These are phyloP conservation scores for Deinandra increscens DNA, from an alignment of 129 eudicot genomes.

Conservation along the genomic window DNA sequence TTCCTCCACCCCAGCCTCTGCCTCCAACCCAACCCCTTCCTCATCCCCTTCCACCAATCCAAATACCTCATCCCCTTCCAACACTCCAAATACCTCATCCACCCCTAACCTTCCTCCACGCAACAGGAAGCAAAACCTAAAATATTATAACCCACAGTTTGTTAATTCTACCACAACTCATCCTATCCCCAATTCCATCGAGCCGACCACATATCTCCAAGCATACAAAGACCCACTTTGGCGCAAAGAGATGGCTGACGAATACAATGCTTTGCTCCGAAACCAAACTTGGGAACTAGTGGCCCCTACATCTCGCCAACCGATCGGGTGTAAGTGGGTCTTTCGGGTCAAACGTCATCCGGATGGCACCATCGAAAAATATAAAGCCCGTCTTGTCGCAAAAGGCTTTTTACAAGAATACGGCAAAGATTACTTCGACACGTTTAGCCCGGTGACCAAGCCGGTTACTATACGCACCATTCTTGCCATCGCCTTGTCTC, in stretches of 20 bases:
- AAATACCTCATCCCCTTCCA: neutral
- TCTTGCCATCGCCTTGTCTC: neutral
- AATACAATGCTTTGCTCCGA: neutral
- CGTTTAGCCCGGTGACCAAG: neutral
- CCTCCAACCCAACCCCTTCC: no score
- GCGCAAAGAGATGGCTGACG: slow-evolving; percentile 13
- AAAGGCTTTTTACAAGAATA: neutral
- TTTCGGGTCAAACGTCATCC: neutral
- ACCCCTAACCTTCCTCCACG: neutral
- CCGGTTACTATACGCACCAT: neutral
- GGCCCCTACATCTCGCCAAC: neutral
- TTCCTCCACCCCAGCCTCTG: no score
- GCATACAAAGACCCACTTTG: slow-evolving; percentile 1
- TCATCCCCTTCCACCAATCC: no score
- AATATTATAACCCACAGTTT: neutral
- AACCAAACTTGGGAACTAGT: slow-evolving; percentile 21
- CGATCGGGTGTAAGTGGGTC: slow-evolving; percentile 11
- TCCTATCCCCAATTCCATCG: neutral
- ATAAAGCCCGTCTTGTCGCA: no score
- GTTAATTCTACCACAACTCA: neutral
- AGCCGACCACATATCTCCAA: neutral
- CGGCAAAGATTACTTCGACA: neutral
- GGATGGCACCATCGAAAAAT: neutral
- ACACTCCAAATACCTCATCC: neutral
- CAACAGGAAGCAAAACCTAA: neutral